Conservation (phyloP, 148 eudicot species). For the Suaeda aralocaspica region DNA sequence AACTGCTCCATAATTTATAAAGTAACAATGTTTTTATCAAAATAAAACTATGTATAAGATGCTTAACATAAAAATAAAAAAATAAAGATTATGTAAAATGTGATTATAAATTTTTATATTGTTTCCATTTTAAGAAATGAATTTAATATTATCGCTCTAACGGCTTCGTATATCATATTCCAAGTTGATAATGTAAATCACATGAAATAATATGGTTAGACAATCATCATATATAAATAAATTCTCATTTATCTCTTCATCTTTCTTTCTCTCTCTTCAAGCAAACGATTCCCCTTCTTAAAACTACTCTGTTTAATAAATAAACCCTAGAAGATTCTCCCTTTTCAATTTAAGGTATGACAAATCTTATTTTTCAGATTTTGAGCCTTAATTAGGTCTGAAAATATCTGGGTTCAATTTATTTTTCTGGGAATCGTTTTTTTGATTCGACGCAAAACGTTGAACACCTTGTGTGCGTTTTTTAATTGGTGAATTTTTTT, state of each 20-base stretch:
- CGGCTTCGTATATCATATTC: too few species aligned
- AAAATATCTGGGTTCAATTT: conserved; percentile 19
- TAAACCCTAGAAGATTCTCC: conserved; percentile 17
- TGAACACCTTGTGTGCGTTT: conserved; percentile 33
- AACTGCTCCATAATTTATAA: too few species aligned
- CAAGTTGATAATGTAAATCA: too few species aligned
- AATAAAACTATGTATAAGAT: too few species aligned
- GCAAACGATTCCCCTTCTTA: conserved; percentile 3
- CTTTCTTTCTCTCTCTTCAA: not conserved
- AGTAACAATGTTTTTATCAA: too few species aligned
- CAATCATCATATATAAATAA: not conserved
- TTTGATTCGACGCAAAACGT: conserved; percentile 30
- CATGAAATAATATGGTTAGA: conserved; percentile 10
- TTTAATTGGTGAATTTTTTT: conserved; percentile 14
- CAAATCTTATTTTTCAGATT: not conserved
- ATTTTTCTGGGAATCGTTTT: not conserved
- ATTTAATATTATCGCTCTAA: too few species aligned
- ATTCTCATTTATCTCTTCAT: not conserved
- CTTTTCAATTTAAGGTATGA: not conserved
- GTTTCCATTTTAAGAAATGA: too few species aligned
- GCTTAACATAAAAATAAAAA: too few species aligned
- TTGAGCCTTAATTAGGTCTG: not conserved
- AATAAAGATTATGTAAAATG: too few species aligned
- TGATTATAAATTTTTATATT: too few species aligned
- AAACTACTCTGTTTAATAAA: not conserved